Evolutionary conservation across 257 asterid genomes (phyloP), one percentile per base, ranked within the genome.

Genomic region (Striga asiatica): DNA sequence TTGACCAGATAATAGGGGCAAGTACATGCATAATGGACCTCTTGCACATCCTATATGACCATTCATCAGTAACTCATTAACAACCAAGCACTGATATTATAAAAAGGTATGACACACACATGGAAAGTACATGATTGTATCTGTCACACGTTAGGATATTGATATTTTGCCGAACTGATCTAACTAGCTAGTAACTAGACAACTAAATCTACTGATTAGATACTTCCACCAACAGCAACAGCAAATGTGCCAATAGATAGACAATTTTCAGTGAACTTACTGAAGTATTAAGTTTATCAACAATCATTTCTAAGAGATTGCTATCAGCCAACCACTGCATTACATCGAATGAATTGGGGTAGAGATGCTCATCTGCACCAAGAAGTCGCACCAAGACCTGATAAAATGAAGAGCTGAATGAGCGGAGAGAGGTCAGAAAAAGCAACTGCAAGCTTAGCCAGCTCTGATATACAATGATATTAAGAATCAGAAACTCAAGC

Each of bases 341-440:
- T 67, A 88, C 81, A 56, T 92, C 95, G 76, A 76, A 47, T 11
- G 87, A 74, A 61, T 70, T 84, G 60, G 94, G 84, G 66, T 88
- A 92, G 23, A 81, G 63, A 72, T 88, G 94, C 62, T 88, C 95
- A 37, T 92, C 97, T 62, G 83, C 82, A 19, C 97, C 94, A 17
- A 88, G 88, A 69, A 92, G 95, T 42, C 97, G 80, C 50, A 88
- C 94, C 80, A 92, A 76, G 62, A 92, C 95, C 99, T 92, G 83
- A 56, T 19, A 69, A n/a, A n/a, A 61, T 46, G 55, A 54, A 64
- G 50, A 55, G 32, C 61, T 50, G n/a, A 27, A 61, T 68, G 61
- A 72, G 72, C 51, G 38, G 54, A 66, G 61, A 58, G 50, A 46
- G n/a, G n/a, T n/a, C n/a, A n/a, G 7, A 21, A 10, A 9, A 16